phyloP scores from a whole-genome alignment of 2,329 filamentous ascomycete genomes.

The Coniochaeta hoffmannii region DNA sequence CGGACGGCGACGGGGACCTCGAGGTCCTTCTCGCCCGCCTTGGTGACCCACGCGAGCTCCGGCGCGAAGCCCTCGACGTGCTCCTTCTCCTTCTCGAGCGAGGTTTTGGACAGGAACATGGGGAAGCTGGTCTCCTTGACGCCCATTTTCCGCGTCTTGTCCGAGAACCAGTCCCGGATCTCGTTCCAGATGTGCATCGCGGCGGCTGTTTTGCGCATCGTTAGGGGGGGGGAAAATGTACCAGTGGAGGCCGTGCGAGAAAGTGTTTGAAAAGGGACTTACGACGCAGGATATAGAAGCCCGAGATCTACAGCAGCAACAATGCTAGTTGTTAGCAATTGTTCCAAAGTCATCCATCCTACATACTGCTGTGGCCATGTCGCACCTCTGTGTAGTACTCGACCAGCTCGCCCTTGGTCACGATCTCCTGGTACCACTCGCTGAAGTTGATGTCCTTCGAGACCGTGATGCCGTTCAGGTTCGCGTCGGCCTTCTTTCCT shows the following conservation, averaged over 20 bases:
- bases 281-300: conserved; percentile 87
- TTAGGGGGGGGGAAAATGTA: too few relatives aligned
- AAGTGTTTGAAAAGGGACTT: conserved; percentile 4
- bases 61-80: conserved; percentile 99
- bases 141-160: conserved; percentile 79
- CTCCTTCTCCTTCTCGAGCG: conserved; percentile 81
- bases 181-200: conserved; percentile 61
- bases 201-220: conserved; percentile 24
- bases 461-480: conserved; percentile 82
- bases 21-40: conserved; percentile 83
- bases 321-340: neutral
- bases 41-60: conserved; percentile 82
- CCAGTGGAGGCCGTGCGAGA: neutral
- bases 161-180: conserved; percentile 60
- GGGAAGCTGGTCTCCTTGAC: conserved; percentile 97
- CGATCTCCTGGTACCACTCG: conserved; percentile 95
- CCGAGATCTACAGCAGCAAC: conserved; percentile 62
- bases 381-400: conserved; percentile 67
- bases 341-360: neutral
- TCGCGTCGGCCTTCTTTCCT: conserved; percentile 50
- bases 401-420: conserved; percentile 94
- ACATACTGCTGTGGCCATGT: neutral
- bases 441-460: conserved; percentile 82
- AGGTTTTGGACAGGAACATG: conserved; percentile 89
- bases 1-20: conserved; percentile 69